A percentile compares a stretch with the other conserved stretches of the same genome.
These are phyloP conservation scores for Aschersonia sp. DNA, from an alignment of 2,329 filamentous ascomycete genomes.

Conservation along the genomic window DNA sequence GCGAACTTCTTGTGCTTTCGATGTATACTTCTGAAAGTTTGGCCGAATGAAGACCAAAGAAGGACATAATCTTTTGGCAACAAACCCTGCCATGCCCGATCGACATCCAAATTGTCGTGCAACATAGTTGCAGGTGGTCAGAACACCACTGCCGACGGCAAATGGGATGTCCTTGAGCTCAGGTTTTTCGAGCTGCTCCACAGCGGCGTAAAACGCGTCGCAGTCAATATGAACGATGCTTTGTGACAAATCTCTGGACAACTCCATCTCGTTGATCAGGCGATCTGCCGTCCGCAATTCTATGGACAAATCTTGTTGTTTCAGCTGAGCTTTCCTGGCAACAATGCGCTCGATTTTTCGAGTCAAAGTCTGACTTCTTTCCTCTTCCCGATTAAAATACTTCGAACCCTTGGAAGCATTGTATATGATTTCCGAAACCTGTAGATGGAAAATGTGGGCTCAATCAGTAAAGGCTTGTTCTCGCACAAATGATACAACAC, in stretches of 20 bases:
- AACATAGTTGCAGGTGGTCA: constrained; percentile 69
- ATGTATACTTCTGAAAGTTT: constrained; percentile 81
- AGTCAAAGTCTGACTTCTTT: constrained; percentile 67
- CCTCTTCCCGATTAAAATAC: constrained; percentile 86
- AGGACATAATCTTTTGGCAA: constrained; percentile 88
- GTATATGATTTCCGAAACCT: constrained; percentile 94
- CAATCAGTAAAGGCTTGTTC: too few species aligned
- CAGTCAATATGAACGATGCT: constrained; percentile 86
- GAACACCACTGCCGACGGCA: constrained; percentile 61
- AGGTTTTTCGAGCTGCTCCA: constrained; percentile 72
- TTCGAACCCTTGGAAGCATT: constrained; percentile 93
- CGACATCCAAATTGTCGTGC: constrained; percentile 83
- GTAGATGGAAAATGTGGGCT: background rate
- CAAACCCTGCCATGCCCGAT: constrained; percentile 91
- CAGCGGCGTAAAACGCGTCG: constrained; percentile 93
- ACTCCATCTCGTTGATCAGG: constrained; percentile 66
- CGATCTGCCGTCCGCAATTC: constrained; percentile 69
- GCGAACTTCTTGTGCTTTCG: constrained; percentile 80
- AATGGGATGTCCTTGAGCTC: constrained; percentile 81
- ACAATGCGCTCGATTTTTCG: constrained; percentile 74
- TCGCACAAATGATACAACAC: background rate
- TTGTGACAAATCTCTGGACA: constrained; percentile 68
- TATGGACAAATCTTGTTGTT: constrained; percentile 57
- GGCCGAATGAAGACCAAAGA: constrained; percentile 67
- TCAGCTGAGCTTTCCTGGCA: constrained; percentile 58